A percentile compares a stretch with the other conserved stretches of the same genome.
Conservation (phyloP, 2,329 filamentous ascomycete species). For the Exserohilum turcica region DNA sequence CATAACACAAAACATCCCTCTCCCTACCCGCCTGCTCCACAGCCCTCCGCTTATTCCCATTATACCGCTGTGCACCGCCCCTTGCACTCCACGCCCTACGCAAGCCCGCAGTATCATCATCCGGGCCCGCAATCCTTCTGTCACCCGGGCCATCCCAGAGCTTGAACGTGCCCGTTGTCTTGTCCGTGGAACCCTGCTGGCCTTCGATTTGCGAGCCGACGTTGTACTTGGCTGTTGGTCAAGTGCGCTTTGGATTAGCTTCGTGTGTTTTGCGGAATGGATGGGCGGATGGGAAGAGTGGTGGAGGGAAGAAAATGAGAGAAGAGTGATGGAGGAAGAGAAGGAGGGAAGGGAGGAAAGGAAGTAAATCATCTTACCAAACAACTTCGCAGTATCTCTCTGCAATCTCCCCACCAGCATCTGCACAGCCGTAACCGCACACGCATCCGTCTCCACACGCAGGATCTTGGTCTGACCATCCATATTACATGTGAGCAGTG, state of each 20-base stretch:
- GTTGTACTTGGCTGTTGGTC: constrained; percentile 23
- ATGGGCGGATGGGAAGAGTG: too few relatives aligned
- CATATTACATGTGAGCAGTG: constrained; percentile 93
- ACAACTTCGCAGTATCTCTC: constrained; percentile 27
- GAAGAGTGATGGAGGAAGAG: background rate
- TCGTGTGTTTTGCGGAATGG: too few relatives aligned
- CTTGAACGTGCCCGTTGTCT: constrained; percentile 9
- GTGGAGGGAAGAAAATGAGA: too few relatives aligned
- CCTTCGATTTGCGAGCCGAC: constrained; percentile 24
- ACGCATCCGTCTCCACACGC: constrained; percentile 70
- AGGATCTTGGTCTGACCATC: constrained; percentile 75
- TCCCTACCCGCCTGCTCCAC: background rate
- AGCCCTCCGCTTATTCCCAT: background rate
- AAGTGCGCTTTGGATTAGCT: too few relatives aligned
- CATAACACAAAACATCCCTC: background rate
- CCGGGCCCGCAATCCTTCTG: constrained; percentile 1
- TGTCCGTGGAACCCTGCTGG: constrained; percentile 21
- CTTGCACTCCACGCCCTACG: background rate
- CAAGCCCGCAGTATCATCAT: constrained; percentile 22
- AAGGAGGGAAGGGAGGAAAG: background rate
- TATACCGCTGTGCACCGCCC: background rate
- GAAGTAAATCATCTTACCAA: too few relatives aligned
- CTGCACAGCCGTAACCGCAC: constrained; percentile 66
- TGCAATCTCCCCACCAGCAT: constrained; percentile 26
- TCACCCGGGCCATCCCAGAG: constrained; percentile 3